Percentiles rank a stretch among this genome's conserved stretches.
phyloP scores from a whole-genome alignment of 2,329 filamentous ascomycete species.

The Mollisiaceae sp. region DNA sequence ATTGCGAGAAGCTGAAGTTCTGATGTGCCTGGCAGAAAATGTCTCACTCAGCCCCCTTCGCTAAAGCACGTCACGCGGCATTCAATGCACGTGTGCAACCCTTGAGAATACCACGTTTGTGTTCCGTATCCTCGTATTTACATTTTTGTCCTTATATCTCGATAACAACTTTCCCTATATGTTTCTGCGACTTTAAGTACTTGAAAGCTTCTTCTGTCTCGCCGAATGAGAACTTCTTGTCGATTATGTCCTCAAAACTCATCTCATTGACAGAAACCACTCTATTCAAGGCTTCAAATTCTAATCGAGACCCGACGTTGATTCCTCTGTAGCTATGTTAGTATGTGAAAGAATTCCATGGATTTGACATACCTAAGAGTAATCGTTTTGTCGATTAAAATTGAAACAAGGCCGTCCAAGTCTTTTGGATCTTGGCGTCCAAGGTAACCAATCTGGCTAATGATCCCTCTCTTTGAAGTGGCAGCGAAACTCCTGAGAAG shows the following conservation, averaged over 20 bases:
- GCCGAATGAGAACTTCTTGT: background rate
- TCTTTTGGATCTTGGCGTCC: background rate
- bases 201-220: background rate
- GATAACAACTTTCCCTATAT: background rate
- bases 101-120: background rate
- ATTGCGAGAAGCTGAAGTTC: no score
- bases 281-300: slow-evolving; percentile 3
- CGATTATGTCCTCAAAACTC: slow-evolving; percentile 1
- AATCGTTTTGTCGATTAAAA: background rate
- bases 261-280: background rate
- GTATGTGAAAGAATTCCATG: background rate
- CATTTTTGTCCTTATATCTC: background rate
- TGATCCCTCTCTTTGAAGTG: slow-evolving; percentile 9
- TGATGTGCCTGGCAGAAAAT: no score
- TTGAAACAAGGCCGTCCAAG: background rate
- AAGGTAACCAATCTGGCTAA: slow-evolving; percentile 10
- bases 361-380: background rate
- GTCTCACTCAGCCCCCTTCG: no score
- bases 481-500: slow-evolving; percentile 14
- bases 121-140: background rate
- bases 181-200: background rate
- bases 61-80: no score
- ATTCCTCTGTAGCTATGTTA: background rate
- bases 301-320: slow-evolving; percentile 1
- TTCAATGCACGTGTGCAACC: no score